Percentiles rank a stretch among this genome's conserved stretches.
These are phyloP conservation scores for Pelargonium exstipulatum DNA, from an alignment of 441 rosid genomes.

Conservation along the genomic window DNA sequence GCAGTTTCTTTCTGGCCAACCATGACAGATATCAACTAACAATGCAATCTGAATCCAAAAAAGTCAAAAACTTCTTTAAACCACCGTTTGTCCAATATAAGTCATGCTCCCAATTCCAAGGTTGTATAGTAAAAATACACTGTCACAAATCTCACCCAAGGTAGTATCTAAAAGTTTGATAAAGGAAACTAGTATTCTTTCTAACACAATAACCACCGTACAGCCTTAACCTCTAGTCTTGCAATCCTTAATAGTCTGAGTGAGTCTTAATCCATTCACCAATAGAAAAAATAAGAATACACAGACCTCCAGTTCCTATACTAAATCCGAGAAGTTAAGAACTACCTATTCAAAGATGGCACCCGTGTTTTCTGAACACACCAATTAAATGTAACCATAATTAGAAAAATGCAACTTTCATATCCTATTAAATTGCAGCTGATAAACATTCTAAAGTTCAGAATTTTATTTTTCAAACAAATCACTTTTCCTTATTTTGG, in stretches of 20 bases:
- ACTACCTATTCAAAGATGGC: not conserved
- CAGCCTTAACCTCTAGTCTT: not conserved
- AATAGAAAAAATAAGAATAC: not conserved
- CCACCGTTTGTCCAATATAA: not conserved
- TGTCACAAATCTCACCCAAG: not conserved
- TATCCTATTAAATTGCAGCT: not conserved
- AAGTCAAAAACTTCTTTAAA: not conserved
- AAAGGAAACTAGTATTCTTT: not conserved
- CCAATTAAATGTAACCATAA: not conserved
- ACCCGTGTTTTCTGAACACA: not conserved
- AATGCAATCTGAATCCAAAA: constrained; percentile 3
- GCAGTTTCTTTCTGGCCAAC: not conserved
- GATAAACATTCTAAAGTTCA: not conserved
- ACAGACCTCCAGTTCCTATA: not conserved
- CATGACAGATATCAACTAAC: not conserved
- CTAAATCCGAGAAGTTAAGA: not conserved
- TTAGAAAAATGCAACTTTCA: not conserved
- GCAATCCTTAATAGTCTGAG: not conserved
- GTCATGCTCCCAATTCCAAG: not conserved
- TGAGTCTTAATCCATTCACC: not conserved
- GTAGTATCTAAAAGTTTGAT: not conserved
- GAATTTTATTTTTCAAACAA: not conserved
- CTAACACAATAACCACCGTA: not conserved
- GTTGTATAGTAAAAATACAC: not conserved
- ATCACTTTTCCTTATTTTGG: not conserved